phyloP scores from a whole-genome alignment of 768 basidiomycete genomes.

The Tricholoma flavovirens region DNA sequence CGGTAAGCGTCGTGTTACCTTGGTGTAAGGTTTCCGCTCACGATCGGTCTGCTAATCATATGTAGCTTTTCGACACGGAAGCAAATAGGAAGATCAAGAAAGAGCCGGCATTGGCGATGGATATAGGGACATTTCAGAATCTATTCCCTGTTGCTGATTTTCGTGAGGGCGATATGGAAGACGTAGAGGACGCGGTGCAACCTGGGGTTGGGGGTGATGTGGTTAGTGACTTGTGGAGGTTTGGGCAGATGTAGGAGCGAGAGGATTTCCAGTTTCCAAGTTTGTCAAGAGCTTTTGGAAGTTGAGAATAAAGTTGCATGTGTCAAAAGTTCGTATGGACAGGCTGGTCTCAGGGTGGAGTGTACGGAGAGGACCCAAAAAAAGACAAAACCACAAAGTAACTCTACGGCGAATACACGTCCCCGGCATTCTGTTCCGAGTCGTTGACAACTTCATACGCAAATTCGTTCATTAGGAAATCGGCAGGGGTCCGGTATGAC shows the following conservation, averaged over 20 bases:
- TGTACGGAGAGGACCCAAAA: no score
- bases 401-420: no score
- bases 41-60: neutral
- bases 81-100: constrained; percentile 71
- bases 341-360: no score
- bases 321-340: no score
- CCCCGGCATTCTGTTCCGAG: no score
- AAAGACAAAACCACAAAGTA: no score
- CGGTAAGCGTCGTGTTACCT: constrained; percentile 40
- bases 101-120: constrained; percentile 58
- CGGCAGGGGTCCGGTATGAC: no score
- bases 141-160: constrained; percentile 18
- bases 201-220: constrained; percentile 24
- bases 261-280: no score
- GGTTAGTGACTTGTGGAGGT: constrained; percentile 44
- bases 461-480: no score
- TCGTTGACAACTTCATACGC: no score
- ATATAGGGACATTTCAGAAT: constrained; percentile 27
- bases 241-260: constrained; percentile 18
- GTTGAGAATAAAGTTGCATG: no score
- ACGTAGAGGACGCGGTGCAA: neutral
- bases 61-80: constrained; percentile 84
- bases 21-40: neutral
- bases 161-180: neutral
- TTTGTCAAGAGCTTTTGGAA: no score